These are phyloP conservation scores for Juglanconis oblonga DNA, from an alignment of 2,329 filamentous ascomycete genomes.

Conservation along the genomic window DNA sequence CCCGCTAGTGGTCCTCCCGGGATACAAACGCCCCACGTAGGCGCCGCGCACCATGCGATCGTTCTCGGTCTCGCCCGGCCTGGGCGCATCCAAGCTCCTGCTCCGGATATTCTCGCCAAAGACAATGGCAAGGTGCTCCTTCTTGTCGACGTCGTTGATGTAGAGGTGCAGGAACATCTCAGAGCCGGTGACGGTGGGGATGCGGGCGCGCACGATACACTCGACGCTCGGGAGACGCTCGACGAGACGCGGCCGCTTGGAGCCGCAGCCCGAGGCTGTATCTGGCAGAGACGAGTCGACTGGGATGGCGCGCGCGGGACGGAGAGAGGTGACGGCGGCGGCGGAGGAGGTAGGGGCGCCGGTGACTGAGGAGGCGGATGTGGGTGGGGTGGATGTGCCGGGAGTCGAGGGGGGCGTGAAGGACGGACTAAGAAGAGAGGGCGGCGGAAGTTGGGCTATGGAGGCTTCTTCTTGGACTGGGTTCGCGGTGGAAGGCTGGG, in stretches of 20 bases:
- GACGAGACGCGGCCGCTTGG: constrained; percentile 69
- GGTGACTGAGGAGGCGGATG: constrained; percentile 24
- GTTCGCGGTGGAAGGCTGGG: constrained; percentile 2
- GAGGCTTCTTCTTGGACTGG: constrained; percentile 15
- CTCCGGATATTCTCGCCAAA: constrained; percentile 85
- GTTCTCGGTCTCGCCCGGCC: constrained; percentile 78
- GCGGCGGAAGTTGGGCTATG: constrained; percentile 35
- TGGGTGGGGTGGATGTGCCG: constrained; percentile 52
- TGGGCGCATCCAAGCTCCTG: constrained; percentile 65
- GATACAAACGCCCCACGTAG: constrained; percentile 83
- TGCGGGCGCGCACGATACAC: constrained; percentile 90
- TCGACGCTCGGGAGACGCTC: constrained; percentile 78
- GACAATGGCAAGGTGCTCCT: constrained; percentile 95
- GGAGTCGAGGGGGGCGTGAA: constrained; percentile 73
- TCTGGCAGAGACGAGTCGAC: constrained; percentile 56
- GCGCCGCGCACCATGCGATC: constrained; percentile 93
- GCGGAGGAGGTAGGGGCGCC: constrained; percentile 16
- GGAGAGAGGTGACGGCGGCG: constrained; percentile 17
- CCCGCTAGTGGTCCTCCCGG: constrained; percentile 76
- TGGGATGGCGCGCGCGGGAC: constrained; percentile 49
- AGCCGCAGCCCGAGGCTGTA: constrained; percentile 45
- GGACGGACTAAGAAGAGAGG: constrained; percentile 80
- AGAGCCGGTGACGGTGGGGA: constrained; percentile 84
- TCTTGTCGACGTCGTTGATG: constrained; percentile 86
- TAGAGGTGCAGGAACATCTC: constrained; percentile 98